Conservation (phyloP, 2,329 filamentous ascomycete species). For the Hortaea werneckii region DNA sequence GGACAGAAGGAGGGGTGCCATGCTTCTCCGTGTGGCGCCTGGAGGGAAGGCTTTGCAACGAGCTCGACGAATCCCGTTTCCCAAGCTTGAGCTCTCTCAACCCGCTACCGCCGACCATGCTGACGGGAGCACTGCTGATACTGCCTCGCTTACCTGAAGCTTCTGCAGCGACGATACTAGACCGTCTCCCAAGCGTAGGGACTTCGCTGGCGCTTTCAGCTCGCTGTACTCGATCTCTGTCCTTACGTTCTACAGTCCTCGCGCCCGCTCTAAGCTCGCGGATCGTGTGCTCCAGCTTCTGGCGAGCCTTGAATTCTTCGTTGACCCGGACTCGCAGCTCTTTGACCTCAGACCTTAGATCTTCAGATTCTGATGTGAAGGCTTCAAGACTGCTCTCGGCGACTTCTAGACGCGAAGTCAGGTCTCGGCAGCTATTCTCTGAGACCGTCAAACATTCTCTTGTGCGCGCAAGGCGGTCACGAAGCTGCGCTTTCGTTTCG, state of each 20-base stretch:
- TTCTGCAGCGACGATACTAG: not conserved
- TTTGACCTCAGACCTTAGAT: slow-evolving; percentile 58
- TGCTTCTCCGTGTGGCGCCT: slow-evolving; percentile 15
- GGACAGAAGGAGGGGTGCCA: slow-evolving; percentile 11
- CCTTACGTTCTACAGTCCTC: slow-evolving; percentile 20
- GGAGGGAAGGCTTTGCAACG: slow-evolving; percentile 29
- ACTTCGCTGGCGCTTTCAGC: slow-evolving; percentile 27
- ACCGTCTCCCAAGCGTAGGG: slow-evolving; percentile 14
- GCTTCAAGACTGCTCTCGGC: slow-evolving; percentile 34
- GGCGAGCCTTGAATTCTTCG: slow-evolving; percentile 71
- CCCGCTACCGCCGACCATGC: slow-evolving; percentile 37
- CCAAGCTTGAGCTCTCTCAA: slow-evolving; percentile 78
- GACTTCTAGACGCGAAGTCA: slow-evolving; percentile 67
- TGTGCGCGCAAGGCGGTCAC: slow-evolving; percentile 62
- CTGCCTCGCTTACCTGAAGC: slow-evolving; percentile 9
- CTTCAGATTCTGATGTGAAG: slow-evolving; percentile 21
- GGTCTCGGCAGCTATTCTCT: slow-evolving; percentile 57
- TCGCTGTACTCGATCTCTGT: slow-evolving; percentile 23
- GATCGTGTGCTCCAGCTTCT: slow-evolving; percentile 51
- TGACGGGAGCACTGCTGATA: slow-evolving; percentile 13
- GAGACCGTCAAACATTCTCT: slow-evolving; percentile 76
- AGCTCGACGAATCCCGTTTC: slow-evolving; percentile 37
- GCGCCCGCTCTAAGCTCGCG: slow-evolving; percentile 33
- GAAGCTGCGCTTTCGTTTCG: slow-evolving; percentile 68
- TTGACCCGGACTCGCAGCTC: slow-evolving; percentile 73